Conservation (phyloP, 805 yeast species). For the Blastobotrys attinorum region DNA sequence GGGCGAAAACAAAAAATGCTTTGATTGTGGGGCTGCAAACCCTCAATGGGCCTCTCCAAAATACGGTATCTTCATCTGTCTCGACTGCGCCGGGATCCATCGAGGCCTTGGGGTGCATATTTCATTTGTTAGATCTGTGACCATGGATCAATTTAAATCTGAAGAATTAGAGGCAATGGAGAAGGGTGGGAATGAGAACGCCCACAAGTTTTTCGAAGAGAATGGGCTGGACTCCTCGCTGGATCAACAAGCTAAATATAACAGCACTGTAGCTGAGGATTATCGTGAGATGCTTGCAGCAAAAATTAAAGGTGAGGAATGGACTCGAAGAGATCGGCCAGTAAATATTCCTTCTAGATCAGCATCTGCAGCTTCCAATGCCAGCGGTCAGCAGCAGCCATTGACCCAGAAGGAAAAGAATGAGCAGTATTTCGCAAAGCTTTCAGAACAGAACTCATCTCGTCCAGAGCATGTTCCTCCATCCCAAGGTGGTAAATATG, state of each 20-base stretch:
- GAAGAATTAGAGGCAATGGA: constrained; percentile 91
- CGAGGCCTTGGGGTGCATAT: constrained; percentile 91
- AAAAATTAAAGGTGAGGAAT: constrained; percentile 63
- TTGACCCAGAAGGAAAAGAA: constrained; percentile 45
- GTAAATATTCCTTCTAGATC: constrained; percentile 9
- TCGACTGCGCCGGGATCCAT: constrained; percentile 97
- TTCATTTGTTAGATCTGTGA: constrained; percentile 91
- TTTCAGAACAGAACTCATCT: constrained; percentile 63
- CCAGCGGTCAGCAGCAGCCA: constrained; percentile 1
- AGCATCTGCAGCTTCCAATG: constrained; percentile 3
- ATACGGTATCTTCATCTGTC: constrained; percentile 92
- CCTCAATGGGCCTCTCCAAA: constrained; percentile 99
- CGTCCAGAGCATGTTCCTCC: constrained; percentile 82
- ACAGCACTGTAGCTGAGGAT: constrained; percentile 89
- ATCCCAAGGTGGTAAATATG: constrained; percentile 86
- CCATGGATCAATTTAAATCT: constrained; percentile 97
- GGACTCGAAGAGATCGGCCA: constrained; percentile 27
- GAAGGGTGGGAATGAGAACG: constrained; percentile 80
- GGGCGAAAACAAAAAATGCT: constrained; percentile 80
- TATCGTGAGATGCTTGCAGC: constrained; percentile 77
- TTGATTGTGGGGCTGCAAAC: constrained; percentile 90
- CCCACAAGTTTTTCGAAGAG: constrained; percentile 55
- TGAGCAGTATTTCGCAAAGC: constrained; percentile 72
- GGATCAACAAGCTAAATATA: constrained; percentile 69
- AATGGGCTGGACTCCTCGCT: constrained; percentile 62